Percentiles rank a stretch among this genome's conserved stretches.
These are phyloP conservation scores for Arabis alpina DNA, from an alignment of 345 rosid species.

Conservation along the genomic window DNA sequence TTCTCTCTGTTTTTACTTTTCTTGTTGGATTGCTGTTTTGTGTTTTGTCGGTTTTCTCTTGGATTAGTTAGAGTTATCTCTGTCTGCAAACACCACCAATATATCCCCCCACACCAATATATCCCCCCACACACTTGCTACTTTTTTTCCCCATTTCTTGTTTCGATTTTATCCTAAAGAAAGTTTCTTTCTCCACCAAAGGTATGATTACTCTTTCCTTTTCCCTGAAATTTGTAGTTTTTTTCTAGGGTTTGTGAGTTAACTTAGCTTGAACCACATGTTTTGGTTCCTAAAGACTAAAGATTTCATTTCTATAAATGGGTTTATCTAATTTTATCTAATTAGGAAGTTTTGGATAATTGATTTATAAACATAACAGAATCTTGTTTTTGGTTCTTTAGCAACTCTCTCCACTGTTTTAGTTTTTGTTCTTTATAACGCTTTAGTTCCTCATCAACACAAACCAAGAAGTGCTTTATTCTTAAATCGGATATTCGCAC, in stretches of 20 bases:
- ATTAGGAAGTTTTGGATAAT: conserved; percentile 19
- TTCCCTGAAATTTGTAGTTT: background rate
- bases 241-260: background rate
- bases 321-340: background rate
- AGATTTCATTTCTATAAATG: conserved; percentile 16
- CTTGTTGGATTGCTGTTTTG: conserved; percentile 43
- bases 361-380: conserved; percentile 16
- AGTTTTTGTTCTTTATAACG: conserved; percentile 9
- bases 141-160: background rate
- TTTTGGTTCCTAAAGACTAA: background rate
- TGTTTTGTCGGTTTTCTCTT: conserved; percentile 41
- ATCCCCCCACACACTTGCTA: conserved; percentile 14
- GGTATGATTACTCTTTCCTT: conserved; percentile 30
- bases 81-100: conserved; percentile 35
- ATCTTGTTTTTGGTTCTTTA: conserved; percentile 1
- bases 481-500: conserved; percentile 37
- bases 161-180: conserved; percentile 41
- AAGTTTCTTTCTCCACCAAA: conserved; percentile 22
- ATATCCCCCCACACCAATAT: conserved; percentile 27
- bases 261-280: background rate
- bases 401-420: conserved; percentile 22
- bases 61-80: conserved; percentile 34
- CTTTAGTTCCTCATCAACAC: conserved; percentile 31
- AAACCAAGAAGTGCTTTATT: conserved; percentile 43
- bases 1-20: conserved; percentile 37